Conservation (phyloP, 108 stramenopile species). For the Seminavis robusta region DNA sequence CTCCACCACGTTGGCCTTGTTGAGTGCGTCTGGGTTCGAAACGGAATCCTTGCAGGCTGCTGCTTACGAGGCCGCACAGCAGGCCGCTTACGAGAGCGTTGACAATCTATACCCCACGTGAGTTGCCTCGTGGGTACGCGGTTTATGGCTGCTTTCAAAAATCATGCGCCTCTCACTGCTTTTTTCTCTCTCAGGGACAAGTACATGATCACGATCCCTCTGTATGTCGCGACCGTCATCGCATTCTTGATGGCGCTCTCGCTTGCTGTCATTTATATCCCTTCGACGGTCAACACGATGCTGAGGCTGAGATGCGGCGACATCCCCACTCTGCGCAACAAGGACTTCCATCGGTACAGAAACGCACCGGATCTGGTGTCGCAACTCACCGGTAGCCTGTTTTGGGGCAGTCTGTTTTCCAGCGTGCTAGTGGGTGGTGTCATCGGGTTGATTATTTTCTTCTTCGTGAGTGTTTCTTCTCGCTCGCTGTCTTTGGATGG, state of each 20-base stretch:
- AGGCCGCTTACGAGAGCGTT: not conserved
- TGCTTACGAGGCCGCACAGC: not conserved
- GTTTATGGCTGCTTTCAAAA: no score
- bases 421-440: not conserved
- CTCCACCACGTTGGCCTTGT: not conserved
- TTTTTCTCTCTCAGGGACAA: no score
- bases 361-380: conserved; percentile 9
- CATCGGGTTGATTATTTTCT: conserved; percentile 5
- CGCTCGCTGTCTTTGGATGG: no score
- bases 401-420: conserved; percentile 6
- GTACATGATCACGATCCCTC: not conserved
- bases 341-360: conserved; percentile 18
- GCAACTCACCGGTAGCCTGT: not conserved
- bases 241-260: not conserved
- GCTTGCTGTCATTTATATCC: not conserved
- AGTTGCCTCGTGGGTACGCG: no score
- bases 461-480: no score
- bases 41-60: not conserved
- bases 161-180: no score
- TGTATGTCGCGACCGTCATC: not conserved
- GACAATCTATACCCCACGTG: not conserved
- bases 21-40: conserved; percentile 1
- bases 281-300: no score
- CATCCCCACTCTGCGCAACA: conserved; percentile 19
- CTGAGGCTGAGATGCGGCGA: conserved; percentile 31